Conservation (phyloP, 179 eudicot species). For the Spergularia azorica region DNA sequence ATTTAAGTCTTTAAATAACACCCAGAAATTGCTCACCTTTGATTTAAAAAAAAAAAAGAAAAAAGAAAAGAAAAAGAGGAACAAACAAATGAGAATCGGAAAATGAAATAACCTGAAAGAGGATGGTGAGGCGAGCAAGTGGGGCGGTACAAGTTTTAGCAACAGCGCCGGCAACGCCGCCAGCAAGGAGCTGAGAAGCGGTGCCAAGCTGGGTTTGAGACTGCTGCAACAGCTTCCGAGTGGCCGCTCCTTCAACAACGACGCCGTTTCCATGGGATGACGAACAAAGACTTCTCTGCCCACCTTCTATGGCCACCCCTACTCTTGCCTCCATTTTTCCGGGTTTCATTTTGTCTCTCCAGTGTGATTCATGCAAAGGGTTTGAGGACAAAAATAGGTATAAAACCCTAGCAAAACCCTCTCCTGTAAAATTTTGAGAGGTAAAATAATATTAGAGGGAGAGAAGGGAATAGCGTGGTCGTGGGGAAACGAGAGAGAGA, state of each 20-base stretch:
- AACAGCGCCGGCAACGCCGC: constrained; percentile 79
- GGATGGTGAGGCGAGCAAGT: constrained; percentile 71
- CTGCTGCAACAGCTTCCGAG: constrained; percentile 48
- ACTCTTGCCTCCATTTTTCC: constrained; percentile 59
- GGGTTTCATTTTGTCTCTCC: background rate
- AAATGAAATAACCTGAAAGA: constrained; percentile 54
- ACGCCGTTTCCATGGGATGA: constrained; percentile 35
- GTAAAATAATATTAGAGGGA: background rate
- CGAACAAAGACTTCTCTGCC: constrained; percentile 16
- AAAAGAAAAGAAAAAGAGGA: background rate
- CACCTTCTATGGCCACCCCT: constrained; percentile 29
- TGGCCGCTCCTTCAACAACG: constrained; percentile 47
- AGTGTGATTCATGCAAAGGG: too few species aligned
- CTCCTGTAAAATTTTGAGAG: background rate
- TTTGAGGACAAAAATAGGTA: background rate
- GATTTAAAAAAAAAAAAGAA: too few species aligned
- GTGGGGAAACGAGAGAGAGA: background rate
- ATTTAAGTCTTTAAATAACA: too few species aligned
- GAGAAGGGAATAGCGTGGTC: background rate
- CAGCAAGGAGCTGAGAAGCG: constrained; percentile 63
- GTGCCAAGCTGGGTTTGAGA: constrained; percentile 53
- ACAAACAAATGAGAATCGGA: background rate
- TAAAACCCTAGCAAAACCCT: background rate
- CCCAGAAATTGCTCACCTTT: too few species aligned
- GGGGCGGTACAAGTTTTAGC: constrained; percentile 80